Percentiles rank a stretch among this genome's conserved stretches.
phyloP scores from a whole-genome alignment of 2,329 filamentous ascomycete species.

The Diaporthe humulicola region DNA sequence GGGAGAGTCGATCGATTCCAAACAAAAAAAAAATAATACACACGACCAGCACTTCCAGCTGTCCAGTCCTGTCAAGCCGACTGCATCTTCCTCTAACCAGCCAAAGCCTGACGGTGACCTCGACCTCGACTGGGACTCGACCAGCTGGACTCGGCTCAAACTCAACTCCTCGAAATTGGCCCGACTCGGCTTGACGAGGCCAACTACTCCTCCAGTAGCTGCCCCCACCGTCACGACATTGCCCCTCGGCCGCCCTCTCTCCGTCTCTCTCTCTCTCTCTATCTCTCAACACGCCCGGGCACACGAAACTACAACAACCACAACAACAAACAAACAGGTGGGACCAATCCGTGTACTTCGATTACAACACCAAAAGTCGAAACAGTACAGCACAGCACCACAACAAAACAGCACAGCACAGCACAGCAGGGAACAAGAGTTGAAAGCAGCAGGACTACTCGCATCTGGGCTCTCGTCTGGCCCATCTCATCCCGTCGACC shows the following conservation, averaged over 20 bases:
- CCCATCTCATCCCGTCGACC: neutral
- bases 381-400: neutral
- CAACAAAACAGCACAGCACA: neutral
- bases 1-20: constrained; percentile 40
- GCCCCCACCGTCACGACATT: constrained; percentile 18
- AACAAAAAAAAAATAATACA: constrained; percentile 31
- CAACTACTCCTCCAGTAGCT: neutral
- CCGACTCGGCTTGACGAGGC: constrained; percentile 13
- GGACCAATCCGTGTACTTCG: constrained; percentile 19
- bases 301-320: constrained; percentile 1
- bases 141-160: constrained; percentile 5
- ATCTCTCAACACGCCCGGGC: neutral
- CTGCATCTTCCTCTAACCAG: constrained; percentile 19
- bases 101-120: neutral
- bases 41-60: constrained; percentile 12
- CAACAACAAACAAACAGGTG: constrained; percentile 20
- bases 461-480: neutral
- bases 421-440: neutral
- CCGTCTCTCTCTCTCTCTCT: neutral
- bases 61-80: constrained; percentile 24
- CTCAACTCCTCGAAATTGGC: constrained; percentile 11
- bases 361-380: neutral
- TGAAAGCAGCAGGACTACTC: neutral
- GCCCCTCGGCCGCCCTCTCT: neutral
- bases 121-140: constrained; percentile 7